Percentiles rank a stretch among this genome's conserved stretches.
These are phyloP conservation scores for Cokeromyces recurvatus DNA, from an alignment of 371 early-diverging fungal species.

Conservation along the genomic window DNA sequence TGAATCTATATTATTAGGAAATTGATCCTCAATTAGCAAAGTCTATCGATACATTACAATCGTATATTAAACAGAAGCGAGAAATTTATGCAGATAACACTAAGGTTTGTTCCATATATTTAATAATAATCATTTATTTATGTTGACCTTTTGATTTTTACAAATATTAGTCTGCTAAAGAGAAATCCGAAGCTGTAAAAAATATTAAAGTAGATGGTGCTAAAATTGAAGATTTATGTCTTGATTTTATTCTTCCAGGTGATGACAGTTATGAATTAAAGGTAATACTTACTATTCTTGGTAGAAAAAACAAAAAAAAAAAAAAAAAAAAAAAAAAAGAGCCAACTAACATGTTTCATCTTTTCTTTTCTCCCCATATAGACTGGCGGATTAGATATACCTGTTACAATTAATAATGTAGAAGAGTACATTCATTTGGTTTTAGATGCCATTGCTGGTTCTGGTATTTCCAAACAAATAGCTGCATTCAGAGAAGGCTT, in stretches of 20 bases:
- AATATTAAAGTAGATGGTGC: conserved; percentile 48
- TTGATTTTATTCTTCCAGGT: conserved; percentile 88
- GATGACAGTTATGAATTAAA: conserved; percentile 58
- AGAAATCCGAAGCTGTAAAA: conserved; percentile 30
- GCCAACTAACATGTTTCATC: too few species aligned
- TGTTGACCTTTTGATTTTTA: background rate
- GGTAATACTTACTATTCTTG: too few species aligned
- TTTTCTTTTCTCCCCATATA: conserved; percentile 8
- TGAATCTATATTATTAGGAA: conserved; percentile 29
- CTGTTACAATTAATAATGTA: conserved; percentile 74
- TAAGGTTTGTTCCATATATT: conserved; percentile 17
- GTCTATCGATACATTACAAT: conserved; percentile 63
- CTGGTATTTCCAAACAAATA: conserved; percentile 72
- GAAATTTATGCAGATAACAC: conserved; percentile 45
- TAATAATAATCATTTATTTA: too few species aligned
- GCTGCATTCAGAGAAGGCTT: conserved; percentile 82
- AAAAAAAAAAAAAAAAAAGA: background rate
- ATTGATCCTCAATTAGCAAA: conserved; percentile 68
- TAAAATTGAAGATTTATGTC: conserved; percentile 59
- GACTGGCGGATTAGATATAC: conserved; percentile 55
- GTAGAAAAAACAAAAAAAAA: background rate
- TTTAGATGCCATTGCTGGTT: conserved; percentile 61
- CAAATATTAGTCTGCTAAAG: conserved; percentile 24
- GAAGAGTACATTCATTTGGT: conserved; percentile 69
- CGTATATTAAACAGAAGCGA: conserved; percentile 51